Evolutionary conservation across 352 stramenopile genomes (phyloP).

Genomic region (Pythium graminicola): DNA sequence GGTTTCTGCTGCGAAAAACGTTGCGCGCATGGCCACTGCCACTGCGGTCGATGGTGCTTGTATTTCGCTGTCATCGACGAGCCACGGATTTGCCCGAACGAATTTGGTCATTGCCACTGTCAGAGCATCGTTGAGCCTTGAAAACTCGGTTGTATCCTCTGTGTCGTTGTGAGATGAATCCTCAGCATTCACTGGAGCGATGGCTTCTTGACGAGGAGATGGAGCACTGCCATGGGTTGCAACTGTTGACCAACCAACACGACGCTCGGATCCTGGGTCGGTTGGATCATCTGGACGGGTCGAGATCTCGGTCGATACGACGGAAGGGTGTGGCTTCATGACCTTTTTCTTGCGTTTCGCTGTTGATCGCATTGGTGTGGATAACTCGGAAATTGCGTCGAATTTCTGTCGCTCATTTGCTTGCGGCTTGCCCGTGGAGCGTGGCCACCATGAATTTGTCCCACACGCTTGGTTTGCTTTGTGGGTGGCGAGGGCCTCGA

Average conservation of each 20-base stretch:
- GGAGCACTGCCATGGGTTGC: not conserved
- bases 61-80: conserved; percentile 5
- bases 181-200: too few relatives aligned
- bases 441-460: conserved; percentile 12
- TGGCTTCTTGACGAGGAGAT: not conserved
- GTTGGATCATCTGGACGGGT: not conserved
- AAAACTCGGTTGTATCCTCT: not conserved
- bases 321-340: not conserved
- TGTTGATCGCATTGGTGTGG: not conserved
- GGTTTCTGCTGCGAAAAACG: conserved; percentile 16
- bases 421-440: not conserved
- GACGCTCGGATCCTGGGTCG: not conserved
- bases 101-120: conserved; percentile 1
- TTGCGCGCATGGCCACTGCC: conserved; percentile 1
- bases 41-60: not conserved
- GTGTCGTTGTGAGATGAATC: not conserved
- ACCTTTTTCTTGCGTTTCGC: conserved; percentile 9
- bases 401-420: not conserved
- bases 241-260: not conserved
- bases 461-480: not conserved
- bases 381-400: not conserved
- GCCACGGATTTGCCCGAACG: conserved; percentile 9
- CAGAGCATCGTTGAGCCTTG: not conserved
- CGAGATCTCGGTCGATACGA: too few relatives aligned
- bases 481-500: conserved; percentile 31